Percentiles rank a stretch among this genome's conserved stretches.
Conservation (phyloP, 768 basidiomycete genomes). For the Boletus barrowsii region DNA sequence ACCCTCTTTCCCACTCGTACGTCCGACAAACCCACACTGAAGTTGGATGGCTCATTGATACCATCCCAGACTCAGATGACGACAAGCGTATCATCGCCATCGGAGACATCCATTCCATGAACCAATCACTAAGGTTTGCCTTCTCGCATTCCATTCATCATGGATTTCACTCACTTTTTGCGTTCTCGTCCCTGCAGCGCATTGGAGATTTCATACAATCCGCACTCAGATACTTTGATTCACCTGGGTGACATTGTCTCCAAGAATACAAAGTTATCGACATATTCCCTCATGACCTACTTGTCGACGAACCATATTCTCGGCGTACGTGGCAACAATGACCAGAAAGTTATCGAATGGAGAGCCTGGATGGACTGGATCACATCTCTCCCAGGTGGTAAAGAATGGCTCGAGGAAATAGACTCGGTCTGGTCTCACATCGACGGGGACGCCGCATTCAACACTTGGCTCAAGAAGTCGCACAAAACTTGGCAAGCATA, state of each 20-base stretch:
- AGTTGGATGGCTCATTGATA: not conserved
- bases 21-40: not conserved
- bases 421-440: conserved; percentile 41
- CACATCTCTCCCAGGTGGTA: conserved; percentile 36
- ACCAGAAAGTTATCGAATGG: conserved; percentile 91
- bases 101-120: conserved; percentile 90
- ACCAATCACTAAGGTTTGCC: conserved; percentile 60
- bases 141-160: not conserved
- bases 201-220: conserved; percentile 61
- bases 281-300: conserved; percentile 61
- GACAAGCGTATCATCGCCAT: conserved; percentile 65
- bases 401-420: conserved; percentile 54
- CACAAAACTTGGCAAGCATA: conserved; percentile 43
- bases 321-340: conserved; percentile 93
- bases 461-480: conserved; percentile 40
- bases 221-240: conserved; percentile 63
- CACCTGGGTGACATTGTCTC: conserved; percentile 82
- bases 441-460: conserved; percentile 30
- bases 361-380: conserved; percentile 85
- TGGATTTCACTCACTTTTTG: not conserved
- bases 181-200: conserved; percentile 37
- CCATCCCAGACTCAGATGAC: conserved; percentile 43
- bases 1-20: conserved; percentile 57
- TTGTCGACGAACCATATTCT: conserved; percentile 61
- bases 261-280: conserved; percentile 55